Base-by-base conservation (phyloP, 2,329 filamentous ascomycete genomes). In the Cercospora sp. region DNA sequence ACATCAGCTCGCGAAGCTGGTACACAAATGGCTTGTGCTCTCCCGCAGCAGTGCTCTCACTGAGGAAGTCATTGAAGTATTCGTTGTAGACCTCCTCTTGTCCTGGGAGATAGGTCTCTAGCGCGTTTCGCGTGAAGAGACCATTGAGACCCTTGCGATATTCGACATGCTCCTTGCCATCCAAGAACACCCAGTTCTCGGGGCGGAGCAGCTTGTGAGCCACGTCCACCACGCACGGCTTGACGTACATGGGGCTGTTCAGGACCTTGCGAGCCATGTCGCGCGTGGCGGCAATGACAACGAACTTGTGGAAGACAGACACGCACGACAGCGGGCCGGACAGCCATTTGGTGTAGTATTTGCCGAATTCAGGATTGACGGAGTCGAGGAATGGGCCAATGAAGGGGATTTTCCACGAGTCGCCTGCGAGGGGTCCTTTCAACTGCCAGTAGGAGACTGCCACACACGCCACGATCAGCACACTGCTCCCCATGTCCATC, bases 271-370 rank as follows among this genome's bases (percentile, higher is more conserved):
- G 91, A 67, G 94, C 91, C 87, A 98, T 92, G 79, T 98, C 95
- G 77, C 95, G 93, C 63, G 91, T 93, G 18, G 94, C 96, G 37
- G 94, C 94, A 79, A 99, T 97, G 66, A 99, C 93, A 72, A 98
- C 95, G 80, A 99, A 99, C 93, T 98, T 99, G 88, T 99, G 95
- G 85, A 99, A 99, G 76, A 99, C 93, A 2, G 94, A 97, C 70
- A 99, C 95, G 78, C 95, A 99, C 85, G 94, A 97, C 74, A 99
- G 85, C 59, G 92, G 90, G 58, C 92, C 95, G 77, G 93, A 97
- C 75, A 86, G 81, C 95, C 95, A 99, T 85, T 98, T 97, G 69
- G 86, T 90, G 80, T 94, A 87, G 83, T 99, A 99, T 77, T 94
- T 88, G 69, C 90, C 89, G 79, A 97, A 98, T 77, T 94, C 92